Percentiles rank a stretch among this genome's conserved stretches.
Evolutionary conservation across 1,284 basidiomycete genomes (phyloP).

Genomic region (Apiotrichum akiyoshidainum): DNA sequence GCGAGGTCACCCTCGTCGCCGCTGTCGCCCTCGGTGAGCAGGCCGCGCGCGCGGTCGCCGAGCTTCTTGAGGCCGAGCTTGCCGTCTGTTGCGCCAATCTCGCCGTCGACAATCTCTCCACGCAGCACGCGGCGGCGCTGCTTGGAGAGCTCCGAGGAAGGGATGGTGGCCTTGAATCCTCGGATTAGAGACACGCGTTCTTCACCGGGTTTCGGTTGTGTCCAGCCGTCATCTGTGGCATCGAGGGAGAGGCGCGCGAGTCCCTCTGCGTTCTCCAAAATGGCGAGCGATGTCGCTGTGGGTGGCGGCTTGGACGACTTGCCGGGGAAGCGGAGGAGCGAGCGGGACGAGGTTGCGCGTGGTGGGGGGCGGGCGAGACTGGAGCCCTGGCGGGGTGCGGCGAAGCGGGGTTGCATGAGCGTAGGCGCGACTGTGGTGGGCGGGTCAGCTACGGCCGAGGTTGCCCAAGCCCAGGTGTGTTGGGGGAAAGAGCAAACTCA

Average conservation of each 20-base stretch:
- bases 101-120: constrained; percentile 53
- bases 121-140: constrained; percentile 70
- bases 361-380: constrained; percentile 7
- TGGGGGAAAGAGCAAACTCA: constrained; percentile 32
- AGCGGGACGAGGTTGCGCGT: constrained; percentile 1
- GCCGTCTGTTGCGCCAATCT: constrained; percentile 63
- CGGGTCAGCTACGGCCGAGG: too few species aligned
- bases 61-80: constrained; percentile 72
- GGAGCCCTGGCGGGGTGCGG: not conserved
- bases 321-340: constrained; percentile 60
- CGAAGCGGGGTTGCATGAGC: constrained; percentile 70
- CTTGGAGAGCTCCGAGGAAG: constrained; percentile 73
- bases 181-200: constrained; percentile 57
- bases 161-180: constrained; percentile 88
- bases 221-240: constrained; percentile 41
- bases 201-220: constrained; percentile 54
- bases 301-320: constrained; percentile 50
- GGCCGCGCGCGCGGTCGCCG: constrained; percentile 70
- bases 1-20: constrained; percentile 22
- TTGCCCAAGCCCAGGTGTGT: too few species aligned
- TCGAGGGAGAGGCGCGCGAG: constrained; percentile 70
- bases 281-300: constrained; percentile 76
- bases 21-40: constrained; percentile 55
- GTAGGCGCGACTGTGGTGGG: constrained; percentile 69
- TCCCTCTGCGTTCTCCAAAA: constrained; percentile 75